phyloP scores from a whole-genome alignment of 805 yeast genomes.

The Saccharomyces paradoxus region DNA sequence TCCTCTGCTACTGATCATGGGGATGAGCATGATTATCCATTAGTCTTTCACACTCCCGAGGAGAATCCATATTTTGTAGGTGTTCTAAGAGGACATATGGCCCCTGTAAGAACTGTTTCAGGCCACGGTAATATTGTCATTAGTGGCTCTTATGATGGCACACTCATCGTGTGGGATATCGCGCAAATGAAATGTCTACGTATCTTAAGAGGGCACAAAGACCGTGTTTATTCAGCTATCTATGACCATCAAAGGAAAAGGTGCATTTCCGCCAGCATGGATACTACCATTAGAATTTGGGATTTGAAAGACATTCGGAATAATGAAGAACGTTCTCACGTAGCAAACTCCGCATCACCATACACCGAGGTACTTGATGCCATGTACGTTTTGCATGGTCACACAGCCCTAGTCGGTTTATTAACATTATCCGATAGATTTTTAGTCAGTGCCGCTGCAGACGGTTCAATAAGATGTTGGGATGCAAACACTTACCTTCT shows the following conservation, averaged over 20 bases:
- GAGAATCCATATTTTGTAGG: constrained; percentile 57
- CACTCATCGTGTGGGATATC: constrained; percentile 88
- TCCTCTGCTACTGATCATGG: constrained; percentile 14
- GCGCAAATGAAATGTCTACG: constrained; percentile 63
- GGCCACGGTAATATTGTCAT: constrained; percentile 79
- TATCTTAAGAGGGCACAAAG: constrained; percentile 74
- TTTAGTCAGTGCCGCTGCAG: constrained; percentile 93
- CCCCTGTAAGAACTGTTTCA: constrained; percentile 76
- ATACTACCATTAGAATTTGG: constrained; percentile 84
- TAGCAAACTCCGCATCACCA: constrained; percentile 16
- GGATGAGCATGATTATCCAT: constrained; percentile 29
- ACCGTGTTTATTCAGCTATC: constrained; percentile 82
- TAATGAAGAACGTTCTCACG: constrained; percentile 23
- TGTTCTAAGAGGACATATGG: constrained; percentile 66
- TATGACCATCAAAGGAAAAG: constrained; percentile 67
- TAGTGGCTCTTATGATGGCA: constrained; percentile 85
- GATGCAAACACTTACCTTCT: constrained; percentile 70
- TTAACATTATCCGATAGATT: constrained; percentile 67
- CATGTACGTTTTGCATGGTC: constrained; percentile 70
- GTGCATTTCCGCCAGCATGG: constrained; percentile 89
- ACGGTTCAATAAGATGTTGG: constrained; percentile 87
- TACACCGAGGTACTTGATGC: constrained; percentile 26
- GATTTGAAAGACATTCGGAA: constrained; percentile 72
- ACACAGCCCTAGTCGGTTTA: constrained; percentile 82
- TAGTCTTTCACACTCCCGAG: constrained; percentile 64